Percentiles rank a stretch among this genome's conserved stretches.
These are phyloP conservation scores for Vicia sativa DNA, from an alignment of 306 rosid species.

Conservation along the genomic window DNA sequence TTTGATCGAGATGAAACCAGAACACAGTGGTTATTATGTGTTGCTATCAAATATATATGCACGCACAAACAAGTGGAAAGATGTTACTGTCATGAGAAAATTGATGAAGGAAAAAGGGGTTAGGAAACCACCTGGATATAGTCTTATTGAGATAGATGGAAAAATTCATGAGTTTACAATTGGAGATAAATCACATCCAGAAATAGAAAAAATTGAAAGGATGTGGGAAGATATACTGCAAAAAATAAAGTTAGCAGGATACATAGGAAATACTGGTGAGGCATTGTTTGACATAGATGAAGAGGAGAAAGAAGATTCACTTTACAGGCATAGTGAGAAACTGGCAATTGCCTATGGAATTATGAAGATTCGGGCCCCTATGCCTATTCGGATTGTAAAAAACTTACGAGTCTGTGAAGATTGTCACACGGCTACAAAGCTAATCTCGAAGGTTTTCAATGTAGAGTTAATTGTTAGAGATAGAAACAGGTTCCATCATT, in stretches of 20 bases:
- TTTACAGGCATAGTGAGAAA: slow-evolving; percentile 54
- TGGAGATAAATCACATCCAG: slow-evolving; percentile 52
- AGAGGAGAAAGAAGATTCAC: slow-evolving; percentile 56
- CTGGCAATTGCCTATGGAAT: slow-evolving; percentile 57
- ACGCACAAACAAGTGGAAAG: slow-evolving; percentile 50
- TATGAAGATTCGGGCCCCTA: slow-evolving; percentile 39
- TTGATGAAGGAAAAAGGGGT: slow-evolving; percentile 52
- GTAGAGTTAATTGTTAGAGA: slow-evolving; percentile 56
- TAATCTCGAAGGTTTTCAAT: slow-evolving; percentile 43
- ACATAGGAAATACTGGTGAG: slow-evolving; percentile 46
- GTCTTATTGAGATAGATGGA: slow-evolving; percentile 53
- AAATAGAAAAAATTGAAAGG: slow-evolving; percentile 47
- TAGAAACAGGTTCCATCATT: slow-evolving; percentile 53
- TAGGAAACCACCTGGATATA: slow-evolving; percentile 47
- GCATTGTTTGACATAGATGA: slow-evolving; percentile 56
- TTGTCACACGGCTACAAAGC: slow-evolving; percentile 52
- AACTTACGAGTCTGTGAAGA: slow-evolving; percentile 54
- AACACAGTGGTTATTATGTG: slow-evolving; percentile 55
- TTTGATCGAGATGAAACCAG: slow-evolving; percentile 52
- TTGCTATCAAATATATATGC: slow-evolving; percentile 53
- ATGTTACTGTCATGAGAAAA: slow-evolving; percentile 40
- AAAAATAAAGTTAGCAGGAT: slow-evolving; percentile 48
- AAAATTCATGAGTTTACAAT: slow-evolving; percentile 48
- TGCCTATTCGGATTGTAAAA: slow-evolving; percentile 50
- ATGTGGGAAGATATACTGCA: slow-evolving; percentile 51